Evolutionary conservation across 441 rosid species (phyloP), one percentile per base, ranked within the genome.

Genomic region (Gossypium aridum): DNA sequence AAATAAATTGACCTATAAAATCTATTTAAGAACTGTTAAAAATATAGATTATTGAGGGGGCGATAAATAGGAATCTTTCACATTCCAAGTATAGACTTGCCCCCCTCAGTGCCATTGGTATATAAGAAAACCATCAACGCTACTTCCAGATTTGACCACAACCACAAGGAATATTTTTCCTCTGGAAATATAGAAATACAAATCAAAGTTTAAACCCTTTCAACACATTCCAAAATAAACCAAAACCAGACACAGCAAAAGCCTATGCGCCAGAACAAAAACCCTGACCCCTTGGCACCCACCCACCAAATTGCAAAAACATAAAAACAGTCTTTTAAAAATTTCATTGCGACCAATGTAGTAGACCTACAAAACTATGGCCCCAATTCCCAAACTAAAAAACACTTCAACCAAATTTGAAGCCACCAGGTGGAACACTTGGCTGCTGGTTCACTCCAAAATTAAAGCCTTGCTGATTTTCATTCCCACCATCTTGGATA

Each of bases 371-470:
- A 70, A 79, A 74, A 75, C 61, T 71, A 57, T 77, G 69, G 61
- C 31, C 55, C 60, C 26, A 75, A 28, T 75, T 72, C 83, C 74
- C 72, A 72, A 20, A 70, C 64, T 73, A 34, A 64, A 26, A 72
- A 5, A 74, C 68, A 49, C 70, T 74, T 80, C 85, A 87, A 23
- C 66, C 83, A 61, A 88, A 88, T 59, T 86, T 84, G 82, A 88
- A 88, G 73, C 92, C 89, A 59, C 90, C 91, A 1, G 85, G 76
- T 3, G 89, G 89, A 9, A 74, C 25, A 72, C 74, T 74, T 10
- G 89, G 54, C 76, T 85, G 86, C 77, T 85, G 87, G 79, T 77
- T 82, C 49, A 66, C 81, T 16, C 86, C 87, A 12, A 87, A 87
- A 55, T 65, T 76, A 65, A 87, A 87, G 28, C 39, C 80, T 54